These are phyloP conservation scores for Daldinia loculata DNA, from an alignment of 495 filamentous ascomycete genomes.

Conservation along the genomic window DNA sequence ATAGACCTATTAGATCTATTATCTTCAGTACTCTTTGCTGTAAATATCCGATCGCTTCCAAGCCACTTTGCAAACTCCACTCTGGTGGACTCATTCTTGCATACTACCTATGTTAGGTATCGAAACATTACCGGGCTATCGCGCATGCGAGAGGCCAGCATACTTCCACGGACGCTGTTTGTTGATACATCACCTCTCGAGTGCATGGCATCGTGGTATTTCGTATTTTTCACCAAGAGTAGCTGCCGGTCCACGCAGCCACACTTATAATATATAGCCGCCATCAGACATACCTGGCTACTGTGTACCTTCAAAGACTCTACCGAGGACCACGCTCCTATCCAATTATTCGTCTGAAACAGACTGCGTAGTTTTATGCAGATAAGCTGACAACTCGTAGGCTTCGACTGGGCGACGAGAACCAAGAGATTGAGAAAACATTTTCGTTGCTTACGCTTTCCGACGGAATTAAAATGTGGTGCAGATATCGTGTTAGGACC, in stretches of 20 bases:
- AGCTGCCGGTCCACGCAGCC: conserved; percentile 20
- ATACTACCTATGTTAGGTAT: not conserved
- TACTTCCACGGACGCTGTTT: conserved; percentile 5
- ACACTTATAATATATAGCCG: conserved; percentile 13
- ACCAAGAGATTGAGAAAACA: not conserved
- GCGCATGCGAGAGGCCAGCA: conserved; percentile 1
- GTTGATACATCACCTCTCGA: conserved; percentile 19
- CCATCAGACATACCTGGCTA: conserved; percentile 10
- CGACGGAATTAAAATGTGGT: conserved; percentile 7
- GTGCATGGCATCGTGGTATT: conserved; percentile 20
- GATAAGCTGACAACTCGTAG: conserved; percentile 6
- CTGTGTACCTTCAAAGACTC: not conserved
- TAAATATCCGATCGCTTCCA: conserved; percentile 11
- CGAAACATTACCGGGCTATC: conserved; percentile 11
- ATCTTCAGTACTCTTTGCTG: conserved; percentile 5
- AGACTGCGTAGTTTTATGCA: conserved; percentile 2
- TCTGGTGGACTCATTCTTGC: conserved; percentile 9
- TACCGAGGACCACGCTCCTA: conserved; percentile 5
- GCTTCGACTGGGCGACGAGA: not conserved
- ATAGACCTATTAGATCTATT: conserved; percentile 15
- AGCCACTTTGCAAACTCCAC: conserved; percentile 6
- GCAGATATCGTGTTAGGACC: conserved; percentile 6
- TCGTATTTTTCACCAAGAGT: conserved; percentile 21
- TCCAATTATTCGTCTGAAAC: conserved; percentile 16
- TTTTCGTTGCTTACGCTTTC: conserved; percentile 6